phyloP scores from a whole-genome alignment of 192 early-diverging fungal genomes.

The Umbelopsis ramanniana region DNA sequence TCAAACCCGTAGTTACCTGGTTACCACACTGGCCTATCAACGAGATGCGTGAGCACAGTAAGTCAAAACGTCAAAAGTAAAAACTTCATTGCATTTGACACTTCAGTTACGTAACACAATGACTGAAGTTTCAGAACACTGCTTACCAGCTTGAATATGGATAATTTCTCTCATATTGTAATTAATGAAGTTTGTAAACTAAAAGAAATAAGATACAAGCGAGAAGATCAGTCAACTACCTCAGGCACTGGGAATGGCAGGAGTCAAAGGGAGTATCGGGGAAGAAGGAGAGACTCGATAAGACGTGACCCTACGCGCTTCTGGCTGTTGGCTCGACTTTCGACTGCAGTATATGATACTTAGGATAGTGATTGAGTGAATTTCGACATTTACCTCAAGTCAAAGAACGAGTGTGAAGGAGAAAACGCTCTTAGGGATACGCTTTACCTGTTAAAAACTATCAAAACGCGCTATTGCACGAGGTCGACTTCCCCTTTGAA shows the following conservation, averaged over 20 bases:
- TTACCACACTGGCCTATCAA: constrained; percentile 59
- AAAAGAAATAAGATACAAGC: not conserved
- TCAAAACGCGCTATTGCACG: constrained; percentile 20
- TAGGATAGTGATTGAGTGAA: not conserved
- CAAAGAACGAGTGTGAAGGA: constrained; percentile 13
- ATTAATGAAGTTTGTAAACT: constrained; percentile 1
- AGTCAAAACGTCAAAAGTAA: constrained; percentile 7
- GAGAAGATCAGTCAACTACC: not conserved
- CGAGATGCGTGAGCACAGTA: not conserved
- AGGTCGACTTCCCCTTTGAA: constrained; percentile 9
- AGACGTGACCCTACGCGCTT: not conserved
- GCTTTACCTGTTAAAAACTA: not conserved
- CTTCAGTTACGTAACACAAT: not conserved
- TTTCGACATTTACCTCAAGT: constrained; percentile 1
- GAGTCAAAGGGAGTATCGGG: constrained; percentile 14
- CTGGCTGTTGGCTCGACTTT: not conserved
- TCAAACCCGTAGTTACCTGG: constrained; percentile 22
- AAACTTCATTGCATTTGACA: not conserved
- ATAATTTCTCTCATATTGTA: constrained; percentile 62
- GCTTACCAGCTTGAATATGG: constrained; percentile 61
- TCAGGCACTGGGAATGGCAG: not conserved
- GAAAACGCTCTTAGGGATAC: constrained; percentile 10
- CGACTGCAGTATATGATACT: not conserved
- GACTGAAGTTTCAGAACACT: not conserved
- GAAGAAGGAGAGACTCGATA: not conserved